phyloP scores from a whole-genome alignment of 441 rosid genomes.

The Isatis lusitanica region DNA sequence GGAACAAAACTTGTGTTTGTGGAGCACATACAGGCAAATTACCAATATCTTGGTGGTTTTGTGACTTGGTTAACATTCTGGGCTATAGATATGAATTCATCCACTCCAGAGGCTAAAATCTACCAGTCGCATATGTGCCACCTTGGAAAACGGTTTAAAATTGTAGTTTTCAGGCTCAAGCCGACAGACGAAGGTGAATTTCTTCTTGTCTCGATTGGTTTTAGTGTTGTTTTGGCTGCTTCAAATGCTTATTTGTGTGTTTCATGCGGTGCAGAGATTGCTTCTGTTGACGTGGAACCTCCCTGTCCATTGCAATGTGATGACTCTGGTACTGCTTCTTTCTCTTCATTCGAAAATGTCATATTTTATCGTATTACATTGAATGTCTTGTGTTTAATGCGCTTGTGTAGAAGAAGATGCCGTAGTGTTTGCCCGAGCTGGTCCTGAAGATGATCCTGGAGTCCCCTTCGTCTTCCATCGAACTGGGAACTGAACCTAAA shows the following conservation, averaged over 20 bases:
- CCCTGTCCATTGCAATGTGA: background rate
- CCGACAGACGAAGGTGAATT: background rate
- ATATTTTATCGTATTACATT: too few species aligned
- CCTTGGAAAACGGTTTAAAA: background rate
- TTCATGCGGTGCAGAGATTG: background rate
- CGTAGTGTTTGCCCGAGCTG: background rate
- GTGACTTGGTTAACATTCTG: background rate
- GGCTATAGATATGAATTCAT: constrained; percentile 5
- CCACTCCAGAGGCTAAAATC: background rate
- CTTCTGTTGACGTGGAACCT: constrained; percentile 5
- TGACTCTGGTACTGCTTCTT: background rate
- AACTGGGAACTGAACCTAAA: background rate
- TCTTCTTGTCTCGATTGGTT: background rate
- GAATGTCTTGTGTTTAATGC: background rate
- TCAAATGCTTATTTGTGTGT: background rate
- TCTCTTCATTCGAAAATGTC: background rate
- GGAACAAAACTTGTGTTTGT: constrained; percentile 4
- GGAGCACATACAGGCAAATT: constrained; percentile 4
- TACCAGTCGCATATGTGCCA: background rate
- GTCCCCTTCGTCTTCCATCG: background rate
- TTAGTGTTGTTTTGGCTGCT: background rate
- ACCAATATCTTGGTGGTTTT: background rate
- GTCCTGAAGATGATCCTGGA: background rate
- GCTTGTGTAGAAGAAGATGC: background rate
- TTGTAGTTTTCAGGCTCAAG: constrained; percentile 8